These are phyloP conservation scores for Podospora tetraspora DNA, from an alignment of 495 filamentous ascomycete genomes.

Conservation along the genomic window DNA sequence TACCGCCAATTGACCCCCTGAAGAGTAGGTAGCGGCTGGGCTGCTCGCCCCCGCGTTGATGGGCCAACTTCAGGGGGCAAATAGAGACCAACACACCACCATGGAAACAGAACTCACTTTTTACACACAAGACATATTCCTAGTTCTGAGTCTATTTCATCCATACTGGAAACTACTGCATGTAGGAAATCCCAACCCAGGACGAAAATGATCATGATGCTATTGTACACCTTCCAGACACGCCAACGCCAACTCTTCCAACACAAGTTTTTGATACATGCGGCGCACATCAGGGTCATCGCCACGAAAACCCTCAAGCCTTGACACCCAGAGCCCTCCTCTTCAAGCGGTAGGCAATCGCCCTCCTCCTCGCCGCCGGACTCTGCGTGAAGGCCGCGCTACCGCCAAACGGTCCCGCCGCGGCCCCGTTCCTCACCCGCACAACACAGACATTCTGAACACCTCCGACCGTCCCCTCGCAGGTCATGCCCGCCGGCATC, in stretches of 20 bases:
- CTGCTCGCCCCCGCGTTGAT: no score
- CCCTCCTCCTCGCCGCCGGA: slow-evolving; percentile 42
- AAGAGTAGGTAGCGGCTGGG: no score
- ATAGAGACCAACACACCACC: no score
- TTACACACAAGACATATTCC: background rate
- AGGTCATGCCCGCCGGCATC: slow-evolving; percentile 59
- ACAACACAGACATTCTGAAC: slow-evolving; percentile 54
- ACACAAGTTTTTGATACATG: background rate
- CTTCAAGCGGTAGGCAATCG: slow-evolving; percentile 40
- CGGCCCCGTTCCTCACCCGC: slow-evolving; percentile 50
- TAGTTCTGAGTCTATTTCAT: background rate
- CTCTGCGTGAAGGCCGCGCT: slow-evolving; percentile 48
- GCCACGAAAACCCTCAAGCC: background rate
- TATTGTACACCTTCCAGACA: background rate
- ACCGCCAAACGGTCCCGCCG: slow-evolving; percentile 58
- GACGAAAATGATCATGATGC: background rate
- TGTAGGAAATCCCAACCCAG: background rate
- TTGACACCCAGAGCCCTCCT: slow-evolving; percentile 31
- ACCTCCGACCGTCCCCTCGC: slow-evolving; percentile 48
- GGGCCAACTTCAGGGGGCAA: no score
- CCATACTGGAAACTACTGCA: background rate
- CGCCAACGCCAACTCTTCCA: background rate
- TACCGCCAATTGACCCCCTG: no score
- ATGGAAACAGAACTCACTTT: background rate
- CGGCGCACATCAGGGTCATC: background rate